These are phyloP conservation scores for Agrocybe pediades DNA, from an alignment of 768 basidiomycete species.

Conservation along the genomic window DNA sequence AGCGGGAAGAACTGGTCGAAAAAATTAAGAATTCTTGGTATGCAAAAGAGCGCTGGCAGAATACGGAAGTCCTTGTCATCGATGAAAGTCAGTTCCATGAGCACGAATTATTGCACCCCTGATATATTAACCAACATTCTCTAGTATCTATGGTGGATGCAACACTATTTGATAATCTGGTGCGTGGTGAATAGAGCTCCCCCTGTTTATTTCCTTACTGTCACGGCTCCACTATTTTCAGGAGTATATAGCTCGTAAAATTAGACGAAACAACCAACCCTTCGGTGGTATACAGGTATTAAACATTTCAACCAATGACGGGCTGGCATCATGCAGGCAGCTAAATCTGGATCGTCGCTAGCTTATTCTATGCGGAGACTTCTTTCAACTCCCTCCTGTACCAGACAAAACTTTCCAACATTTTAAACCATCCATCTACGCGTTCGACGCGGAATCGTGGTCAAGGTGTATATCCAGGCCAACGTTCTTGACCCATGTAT, in stretches of 20 bases:
- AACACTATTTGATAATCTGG: conserved; percentile 69
- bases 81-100: conserved; percentile 66
- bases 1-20: conserved; percentile 37
- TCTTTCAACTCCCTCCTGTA: conserved; percentile 81
- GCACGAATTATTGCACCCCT: neutral
- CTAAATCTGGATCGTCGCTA: conserved; percentile 23
- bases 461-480: conserved; percentile 47
- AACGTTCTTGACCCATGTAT: conserved; percentile 60
- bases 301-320: neutral
- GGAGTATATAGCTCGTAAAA: conserved; percentile 39
- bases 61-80: conserved; percentile 58
- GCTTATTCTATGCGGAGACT: conserved; percentile 77
- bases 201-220: too few species aligned
- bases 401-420: conserved; percentile 36
- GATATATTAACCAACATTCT: neutral
- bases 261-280: conserved; percentile 36
- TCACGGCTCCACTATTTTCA: conserved; percentile 12
- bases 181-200: conserved; percentile 24
- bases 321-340: neutral
- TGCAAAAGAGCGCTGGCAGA: conserved; percentile 48
- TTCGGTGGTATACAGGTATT: conserved; percentile 19
- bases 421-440: conserved; percentile 53
- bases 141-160: conserved; percentile 79
- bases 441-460: conserved; percentile 72
- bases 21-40: conserved; percentile 27